Evolutionary conservation across 495 filamentous ascomycete species (phyloP).

Genomic region (Neohortaea acidophila): DNA sequence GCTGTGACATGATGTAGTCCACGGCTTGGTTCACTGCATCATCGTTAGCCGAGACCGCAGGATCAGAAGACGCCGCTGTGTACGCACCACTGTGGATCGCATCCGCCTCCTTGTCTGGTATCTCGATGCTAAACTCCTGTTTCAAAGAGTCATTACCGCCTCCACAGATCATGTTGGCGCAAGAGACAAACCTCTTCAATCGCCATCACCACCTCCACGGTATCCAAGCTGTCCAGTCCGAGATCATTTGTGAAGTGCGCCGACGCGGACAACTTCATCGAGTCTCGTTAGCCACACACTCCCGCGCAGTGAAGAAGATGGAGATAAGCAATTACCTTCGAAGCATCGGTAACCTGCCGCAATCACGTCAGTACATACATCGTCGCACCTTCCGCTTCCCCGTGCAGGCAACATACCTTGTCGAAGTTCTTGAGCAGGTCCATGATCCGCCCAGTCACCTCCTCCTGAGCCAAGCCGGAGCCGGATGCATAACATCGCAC

Average conservation of each 20-base stretch:
- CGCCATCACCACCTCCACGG: conserved; percentile 98
- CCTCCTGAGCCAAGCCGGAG: conserved; percentile 57
- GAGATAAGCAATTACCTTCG: too few relatives aligned
- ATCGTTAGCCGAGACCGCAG: conserved; percentile 13
- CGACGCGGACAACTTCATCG: conserved; percentile 56
- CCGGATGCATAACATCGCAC: conserved; percentile 76
- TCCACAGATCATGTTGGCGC: too few relatives aligned
- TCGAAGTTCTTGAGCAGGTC: conserved; percentile 87
- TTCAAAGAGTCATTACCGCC: too few relatives aligned
- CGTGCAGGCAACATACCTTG: conserved; percentile 56
- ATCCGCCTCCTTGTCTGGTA: conserved; percentile 98
- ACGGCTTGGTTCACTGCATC: conserved; percentile 80
- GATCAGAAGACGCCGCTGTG: not conserved
- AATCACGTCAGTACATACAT: conserved; percentile 1
- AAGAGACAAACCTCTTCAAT: conserved; percentile 93
- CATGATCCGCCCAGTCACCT: conserved; percentile 87
- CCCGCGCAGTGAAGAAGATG: too few relatives aligned
- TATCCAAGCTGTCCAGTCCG: conserved; percentile 90
- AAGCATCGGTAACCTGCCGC: conserved; percentile 26
- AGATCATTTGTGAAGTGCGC: conserved; percentile 95
- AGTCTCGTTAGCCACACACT: too few relatives aligned
- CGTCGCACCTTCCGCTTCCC: conserved; percentile 9
- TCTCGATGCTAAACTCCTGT: conserved; percentile 99
- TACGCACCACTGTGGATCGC: conserved; percentile 89
- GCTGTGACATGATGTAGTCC: conserved; percentile 86